These are phyloP conservation scores for Nidularia sp. DNA, from an alignment of 768 basidiomycete species.

Conservation along the genomic window DNA sequence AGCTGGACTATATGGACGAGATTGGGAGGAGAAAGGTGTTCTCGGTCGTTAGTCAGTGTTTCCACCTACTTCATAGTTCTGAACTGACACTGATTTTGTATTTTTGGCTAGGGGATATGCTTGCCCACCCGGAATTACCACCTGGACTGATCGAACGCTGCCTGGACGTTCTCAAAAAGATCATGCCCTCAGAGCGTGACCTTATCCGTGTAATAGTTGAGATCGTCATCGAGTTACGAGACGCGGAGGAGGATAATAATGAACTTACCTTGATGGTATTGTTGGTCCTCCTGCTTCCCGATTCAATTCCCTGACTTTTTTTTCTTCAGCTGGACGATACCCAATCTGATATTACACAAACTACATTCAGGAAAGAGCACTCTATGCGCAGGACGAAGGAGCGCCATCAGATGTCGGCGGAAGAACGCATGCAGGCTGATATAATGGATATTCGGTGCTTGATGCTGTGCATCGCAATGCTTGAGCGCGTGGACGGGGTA, in stretches of 20 bases:
- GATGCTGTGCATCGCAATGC: constrained; percentile 77
- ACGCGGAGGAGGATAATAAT: constrained; percentile 24
- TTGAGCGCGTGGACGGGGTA: constrained; percentile 90
- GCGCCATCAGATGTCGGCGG: constrained; percentile 58
- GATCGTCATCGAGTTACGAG: constrained; percentile 30
- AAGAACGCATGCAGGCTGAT: constrained; percentile 64
- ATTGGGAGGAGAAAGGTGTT: constrained; percentile 92
- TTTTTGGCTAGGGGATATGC: constrained; percentile 68
- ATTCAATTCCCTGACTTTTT: background rate
- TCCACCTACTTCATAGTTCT: background rate
- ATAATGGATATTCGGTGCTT: constrained; percentile 80
- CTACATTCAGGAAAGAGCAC: constrained; percentile 21
- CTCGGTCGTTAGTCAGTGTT: constrained; percentile 74
- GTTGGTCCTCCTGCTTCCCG: background rate
- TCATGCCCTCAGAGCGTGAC: constrained; percentile 74
- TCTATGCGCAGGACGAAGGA: constrained; percentile 32
- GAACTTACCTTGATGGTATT: constrained; percentile 11
- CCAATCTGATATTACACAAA: constrained; percentile 19
- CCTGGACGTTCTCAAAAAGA: constrained; percentile 80
- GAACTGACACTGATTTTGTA: background rate
- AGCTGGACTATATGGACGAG: constrained; percentile 91
- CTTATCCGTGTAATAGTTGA: constrained; percentile 33
- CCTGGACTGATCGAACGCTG: constrained; percentile 74
- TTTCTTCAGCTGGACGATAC: constrained; percentile 14
- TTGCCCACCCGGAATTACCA: constrained; percentile 78